Conservation (phyloP, 129 eudicot genomes). For the Kitagawia praeruptora region DNA sequence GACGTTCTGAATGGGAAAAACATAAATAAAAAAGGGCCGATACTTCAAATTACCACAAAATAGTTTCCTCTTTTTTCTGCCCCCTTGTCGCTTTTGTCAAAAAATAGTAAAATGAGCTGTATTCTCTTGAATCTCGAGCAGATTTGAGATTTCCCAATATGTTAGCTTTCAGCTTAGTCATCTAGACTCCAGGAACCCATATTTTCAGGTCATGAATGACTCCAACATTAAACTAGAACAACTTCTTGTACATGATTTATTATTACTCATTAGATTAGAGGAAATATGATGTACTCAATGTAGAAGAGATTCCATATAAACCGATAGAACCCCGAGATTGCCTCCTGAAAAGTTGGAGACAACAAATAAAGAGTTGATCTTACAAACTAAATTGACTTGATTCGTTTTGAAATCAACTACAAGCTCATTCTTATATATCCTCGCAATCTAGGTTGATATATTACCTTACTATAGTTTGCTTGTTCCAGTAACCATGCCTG, state of each 20-base stretch:
- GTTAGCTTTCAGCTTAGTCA: not conserved
- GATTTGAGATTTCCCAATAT: slow-evolving; percentile 4
- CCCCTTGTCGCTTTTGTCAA: not conserved
- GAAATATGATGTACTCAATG: slow-evolving; percentile 77
- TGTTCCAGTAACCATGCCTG: slow-evolving; percentile 86
- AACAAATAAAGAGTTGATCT: not conserved
- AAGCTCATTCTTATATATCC: not conserved
- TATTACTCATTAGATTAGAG: slow-evolving; percentile 39
- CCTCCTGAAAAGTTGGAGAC: slow-evolving; percentile 62
- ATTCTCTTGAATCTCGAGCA: not conserved
- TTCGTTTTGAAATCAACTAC: not conserved
- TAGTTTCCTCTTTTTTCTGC: not conserved
- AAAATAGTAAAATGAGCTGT: slow-evolving; percentile 2
- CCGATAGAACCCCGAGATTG: slow-evolving; percentile 74
- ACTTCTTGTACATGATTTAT: not conserved
- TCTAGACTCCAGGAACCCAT: slow-evolving; percentile 3
- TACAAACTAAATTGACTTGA: not conserved
- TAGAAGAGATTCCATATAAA: slow-evolving; percentile 94
- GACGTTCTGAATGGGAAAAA: not conserved
- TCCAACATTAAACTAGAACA: not conserved
- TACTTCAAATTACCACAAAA: not conserved
- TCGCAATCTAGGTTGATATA: not conserved
- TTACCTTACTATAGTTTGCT: slow-evolving; percentile 82
- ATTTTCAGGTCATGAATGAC: not conserved
- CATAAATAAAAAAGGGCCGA: too few species aligned